Conservation (phyloP, 805 yeast species). For the Candida orba region DNA sequence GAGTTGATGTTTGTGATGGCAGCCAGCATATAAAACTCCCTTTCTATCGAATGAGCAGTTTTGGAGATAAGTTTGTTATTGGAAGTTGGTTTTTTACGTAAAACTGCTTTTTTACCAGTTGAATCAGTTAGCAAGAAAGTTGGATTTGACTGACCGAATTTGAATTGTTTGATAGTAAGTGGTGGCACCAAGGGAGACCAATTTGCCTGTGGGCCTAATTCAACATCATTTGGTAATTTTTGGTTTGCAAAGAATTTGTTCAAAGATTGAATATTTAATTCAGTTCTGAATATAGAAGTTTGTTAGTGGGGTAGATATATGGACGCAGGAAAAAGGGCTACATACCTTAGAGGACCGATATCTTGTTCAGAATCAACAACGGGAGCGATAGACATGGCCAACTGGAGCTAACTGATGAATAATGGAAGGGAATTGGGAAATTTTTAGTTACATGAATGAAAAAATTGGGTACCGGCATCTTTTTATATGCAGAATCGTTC, state of each 20-base stretch:
- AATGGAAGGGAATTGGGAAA: background rate
- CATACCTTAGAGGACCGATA: conserved; percentile 20
- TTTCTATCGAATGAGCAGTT: conserved; percentile 56
- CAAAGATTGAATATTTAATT: conserved; percentile 22
- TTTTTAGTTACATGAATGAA: no score
- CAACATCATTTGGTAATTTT: conserved; percentile 7
- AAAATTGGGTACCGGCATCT: background rate
- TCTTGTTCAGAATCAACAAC: conserved; percentile 22
- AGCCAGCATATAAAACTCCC: conserved; percentile 48
- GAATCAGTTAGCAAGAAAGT: conserved; percentile 44
- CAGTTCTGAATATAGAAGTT: conserved; percentile 16
- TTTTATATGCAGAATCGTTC: background rate
- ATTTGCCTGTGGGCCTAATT: conserved; percentile 9
- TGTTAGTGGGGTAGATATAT: background rate
- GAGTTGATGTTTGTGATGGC: conserved; percentile 26
- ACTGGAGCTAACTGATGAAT: background rate
- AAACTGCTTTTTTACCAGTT: conserved; percentile 34
- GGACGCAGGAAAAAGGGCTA: background rate
- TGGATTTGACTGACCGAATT: conserved; percentile 60
- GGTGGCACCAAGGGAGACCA: conserved; percentile 26
- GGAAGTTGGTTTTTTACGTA: conserved; percentile 50
- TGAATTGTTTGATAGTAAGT: conserved; percentile 40
- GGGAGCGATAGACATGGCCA: background rate
- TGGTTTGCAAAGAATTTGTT: conserved; percentile 18
- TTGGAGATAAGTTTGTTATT: conserved; percentile 42